These are phyloP conservation scores for Heritiera fomes DNA, from an alignment of 345 rosid genomes.

Conservation along the genomic window DNA sequence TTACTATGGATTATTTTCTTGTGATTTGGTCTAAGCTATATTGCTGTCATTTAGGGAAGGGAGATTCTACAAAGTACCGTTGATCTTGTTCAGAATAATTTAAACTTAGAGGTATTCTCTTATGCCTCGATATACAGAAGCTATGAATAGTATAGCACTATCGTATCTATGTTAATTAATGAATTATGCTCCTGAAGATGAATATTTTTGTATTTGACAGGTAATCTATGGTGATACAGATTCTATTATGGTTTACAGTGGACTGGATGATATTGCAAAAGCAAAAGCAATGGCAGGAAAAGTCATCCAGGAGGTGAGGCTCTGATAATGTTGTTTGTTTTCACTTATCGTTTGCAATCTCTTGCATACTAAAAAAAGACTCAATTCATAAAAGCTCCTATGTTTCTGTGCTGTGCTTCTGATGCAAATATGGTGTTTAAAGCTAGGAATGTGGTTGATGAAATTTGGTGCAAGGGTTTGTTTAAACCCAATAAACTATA, in stretches of 20 bases:
- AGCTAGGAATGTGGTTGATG: slow-evolving; percentile 1
- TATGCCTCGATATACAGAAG: slow-evolving; percentile 23
- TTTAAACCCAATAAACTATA: not conserved
- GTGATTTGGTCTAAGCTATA: slow-evolving; percentile 18
- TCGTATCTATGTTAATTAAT: slow-evolving; percentile 26
- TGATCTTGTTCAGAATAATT: slow-evolving; percentile 89
- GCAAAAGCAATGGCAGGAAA: slow-evolving; percentile 81
- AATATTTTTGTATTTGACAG: slow-evolving; percentile 47
- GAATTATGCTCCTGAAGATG: slow-evolving; percentile 23
- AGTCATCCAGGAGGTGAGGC: slow-evolving; percentile 87
- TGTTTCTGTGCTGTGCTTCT: not conserved
- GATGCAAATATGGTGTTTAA: not conserved
- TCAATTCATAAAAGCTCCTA: slow-evolving; percentile 1
- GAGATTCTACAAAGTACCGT: slow-evolving; percentile 96
- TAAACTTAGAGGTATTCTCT: slow-evolving; percentile 75
- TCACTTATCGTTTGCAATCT: not conserved
- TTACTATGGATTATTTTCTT: slow-evolving; percentile 1
- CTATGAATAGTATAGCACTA: slow-evolving; percentile 16
- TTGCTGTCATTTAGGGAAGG: slow-evolving; percentile 70
- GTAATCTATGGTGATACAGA: slow-evolving; percentile 98
- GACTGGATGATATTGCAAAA: slow-evolving; percentile 76
- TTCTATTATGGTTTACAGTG: slow-evolving; percentile 97
- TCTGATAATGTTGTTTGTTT: slow-evolving; percentile 17
- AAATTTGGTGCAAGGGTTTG: not conserved
- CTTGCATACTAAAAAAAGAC: not conserved